These are phyloP conservation scores for Dothideomycetes sp. DNA, from an alignment of 2,329 filamentous ascomycete species.

Conservation along the genomic window DNA sequence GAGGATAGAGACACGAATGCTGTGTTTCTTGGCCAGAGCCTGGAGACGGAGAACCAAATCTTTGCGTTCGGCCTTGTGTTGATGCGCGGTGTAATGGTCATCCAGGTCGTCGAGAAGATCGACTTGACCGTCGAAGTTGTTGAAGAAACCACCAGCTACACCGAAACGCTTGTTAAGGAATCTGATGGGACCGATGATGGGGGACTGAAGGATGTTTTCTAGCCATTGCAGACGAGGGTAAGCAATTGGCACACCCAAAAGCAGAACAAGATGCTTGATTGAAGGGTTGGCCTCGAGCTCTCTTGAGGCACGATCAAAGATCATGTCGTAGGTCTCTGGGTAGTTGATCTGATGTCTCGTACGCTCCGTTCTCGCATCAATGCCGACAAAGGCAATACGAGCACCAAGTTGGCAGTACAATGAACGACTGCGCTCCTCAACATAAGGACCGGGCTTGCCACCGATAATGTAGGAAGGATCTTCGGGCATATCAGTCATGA, in stretches of 20 bases:
- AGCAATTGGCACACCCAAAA: conserved; percentile 63
- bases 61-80: conserved; percentile 82
- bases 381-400: conserved; percentile 54
- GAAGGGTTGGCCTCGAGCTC: conserved; percentile 46
- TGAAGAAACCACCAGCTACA: conserved; percentile 76
- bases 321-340: conserved; percentile 50
- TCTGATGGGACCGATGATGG: conserved; percentile 78
- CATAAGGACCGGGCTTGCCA: conserved; percentile 58
- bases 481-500: conserved; percentile 47
- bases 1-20: conserved; percentile 52
- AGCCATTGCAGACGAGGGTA: conserved; percentile 80
- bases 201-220: conserved; percentile 82
- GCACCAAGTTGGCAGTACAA: conserved; percentile 56
- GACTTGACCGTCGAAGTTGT: conserved; percentile 75
- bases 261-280: conserved; percentile 54
- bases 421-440: conserved; percentile 52
- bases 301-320: conserved; percentile 46
- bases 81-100: conserved; percentile 75
- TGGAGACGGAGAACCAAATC: conserved; percentile 60
- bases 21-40: conserved; percentile 45
- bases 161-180: conserved; percentile 87
- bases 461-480: conserved; percentile 75
- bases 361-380: conserved; percentile 58
- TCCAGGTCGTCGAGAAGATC: conserved; percentile 58
- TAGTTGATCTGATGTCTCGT: conserved; percentile 94